Evolutionary conservation across 1,284 basidiomycete species (phyloP).

Genomic region (Puccinia hordei): DNA sequence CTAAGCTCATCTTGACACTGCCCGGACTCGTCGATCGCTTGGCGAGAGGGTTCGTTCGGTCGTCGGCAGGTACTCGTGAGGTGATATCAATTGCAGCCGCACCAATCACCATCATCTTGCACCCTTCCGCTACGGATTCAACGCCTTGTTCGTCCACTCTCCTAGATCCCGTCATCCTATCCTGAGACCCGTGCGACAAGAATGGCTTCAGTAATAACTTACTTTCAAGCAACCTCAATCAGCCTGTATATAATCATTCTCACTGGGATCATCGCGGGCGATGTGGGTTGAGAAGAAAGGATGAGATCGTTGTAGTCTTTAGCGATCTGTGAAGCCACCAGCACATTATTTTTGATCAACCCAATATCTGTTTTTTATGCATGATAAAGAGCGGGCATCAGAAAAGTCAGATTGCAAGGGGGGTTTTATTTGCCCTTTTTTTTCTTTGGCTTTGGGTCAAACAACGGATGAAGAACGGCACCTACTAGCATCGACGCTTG

Average conservation of each 20-base stretch:
- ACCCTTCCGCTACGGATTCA: background rate
- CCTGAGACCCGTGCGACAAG: background rate
- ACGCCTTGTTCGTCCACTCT: background rate
- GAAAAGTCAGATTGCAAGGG: constrained; percentile 24
- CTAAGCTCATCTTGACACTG: constrained; percentile 70
- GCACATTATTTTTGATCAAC: constrained; percentile 87
- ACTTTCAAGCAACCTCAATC: background rate
- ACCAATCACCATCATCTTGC: constrained; percentile 70
- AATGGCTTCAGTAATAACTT: background rate
- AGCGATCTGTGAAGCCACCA: constrained; percentile 80
- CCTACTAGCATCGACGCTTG: constrained; percentile 72
- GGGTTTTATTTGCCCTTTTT: background rate
- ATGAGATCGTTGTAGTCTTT: constrained; percentile 71
- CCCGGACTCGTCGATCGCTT: constrained; percentile 79
- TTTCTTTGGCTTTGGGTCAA: background rate
- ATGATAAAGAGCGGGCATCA: background rate
- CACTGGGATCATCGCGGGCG: constrained; percentile 21
- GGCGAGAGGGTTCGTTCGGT: constrained; percentile 55
- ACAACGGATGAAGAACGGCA: constrained; percentile 52
- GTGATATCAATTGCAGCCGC: constrained; percentile 84
- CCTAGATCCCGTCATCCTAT: constrained; percentile 4
- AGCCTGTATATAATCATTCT: background rate
- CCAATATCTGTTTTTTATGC: constrained; percentile 70
- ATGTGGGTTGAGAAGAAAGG: constrained; percentile 47
- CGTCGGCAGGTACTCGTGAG: constrained; percentile 61